phyloP scores from a whole-genome alignment of 805 yeast genomes.

The Candida takata region DNA sequence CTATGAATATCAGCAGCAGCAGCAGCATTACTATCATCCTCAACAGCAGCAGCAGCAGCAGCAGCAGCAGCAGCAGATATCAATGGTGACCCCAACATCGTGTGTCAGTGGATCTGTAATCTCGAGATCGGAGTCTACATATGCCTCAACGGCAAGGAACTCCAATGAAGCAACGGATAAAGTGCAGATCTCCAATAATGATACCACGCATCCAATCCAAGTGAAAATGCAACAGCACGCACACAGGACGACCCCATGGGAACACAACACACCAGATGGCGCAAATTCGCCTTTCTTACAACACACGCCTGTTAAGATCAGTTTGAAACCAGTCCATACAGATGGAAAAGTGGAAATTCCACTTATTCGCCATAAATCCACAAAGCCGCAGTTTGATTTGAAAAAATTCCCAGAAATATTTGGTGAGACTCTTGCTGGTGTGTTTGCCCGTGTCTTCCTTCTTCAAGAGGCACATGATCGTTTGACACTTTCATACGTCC shows the following conservation, averaged over 20 bases:
- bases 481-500: background rate
- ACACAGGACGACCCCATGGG: background rate
- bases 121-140: no score
- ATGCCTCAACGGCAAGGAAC: no score
- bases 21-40: background rate
- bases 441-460: constrained; percentile 12
- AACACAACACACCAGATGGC: background rate
- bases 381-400: constrained; percentile 9
- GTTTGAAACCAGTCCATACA: constrained; percentile 1
- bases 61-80: no score
- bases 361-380: constrained; percentile 9
- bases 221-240: constrained; percentile 1
- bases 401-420: constrained; percentile 10
- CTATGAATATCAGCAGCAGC: background rate
- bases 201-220: constrained; percentile 1
- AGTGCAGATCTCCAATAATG: background rate
- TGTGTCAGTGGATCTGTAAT: no score
- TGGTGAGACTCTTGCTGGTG: constrained; percentile 13
- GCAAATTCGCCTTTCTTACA: background rate
- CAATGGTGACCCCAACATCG: no score
- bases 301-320: background rate
- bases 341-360: constrained; percentile 2
- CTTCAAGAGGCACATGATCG: constrained; percentile 5
- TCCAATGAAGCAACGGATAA: no score
- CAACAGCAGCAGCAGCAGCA: background rate